Evolutionary conservation across 768 basidiomycete genomes (phyloP), one percentile per base, ranked within the genome.

Genomic region (Tulasnella sp.): DNA sequence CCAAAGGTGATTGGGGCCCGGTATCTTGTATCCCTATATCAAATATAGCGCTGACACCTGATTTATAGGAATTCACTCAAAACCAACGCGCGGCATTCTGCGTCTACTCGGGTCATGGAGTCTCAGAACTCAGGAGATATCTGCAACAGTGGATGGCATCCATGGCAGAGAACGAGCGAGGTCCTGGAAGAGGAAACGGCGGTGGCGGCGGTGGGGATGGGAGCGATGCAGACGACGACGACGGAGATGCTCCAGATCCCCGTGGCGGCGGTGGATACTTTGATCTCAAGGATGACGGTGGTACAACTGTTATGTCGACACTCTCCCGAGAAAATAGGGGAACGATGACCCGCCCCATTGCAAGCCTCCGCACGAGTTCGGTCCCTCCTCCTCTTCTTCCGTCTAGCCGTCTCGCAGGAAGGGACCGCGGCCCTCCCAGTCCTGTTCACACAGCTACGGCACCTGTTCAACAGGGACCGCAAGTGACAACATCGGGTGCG

Each of bases 71-170:
- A 58, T 98, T 95, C 71, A 97, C 88, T 68, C 77, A 84, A 38
- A 85, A 84, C 49, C 96, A 99, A 69, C 83, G 90, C 51, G 76
- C 80, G 19, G 82, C 90, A 3, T 99, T 98, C 69, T 98, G 96
- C 71, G 96, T 99, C 15, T 99, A 89, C 74, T 97, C 95, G 10
- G 90, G 92, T 21, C 84, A 84, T 64, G 94, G 95, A 5, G 88
- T 99, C 1, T 74, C 79, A 10, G 84, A 91, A 50, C 78, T 99
- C 19, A 80, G 95, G 30, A 74, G 81, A 17, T 93, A 83, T 70
- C 74, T 99, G 65, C 81, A 86, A 70, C 84, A 26, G 17, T 49
- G 32, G n/a, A 59, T 59, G 47, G 45, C 48, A 51, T 38, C 42
- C 41, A 30, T 38, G n/a, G 48, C 45, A n/a, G 50, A 48, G n/a